phyloP scores from a whole-genome alignment of 352 stramenopile genomes.

The Globisporangium ultimum region DNA sequence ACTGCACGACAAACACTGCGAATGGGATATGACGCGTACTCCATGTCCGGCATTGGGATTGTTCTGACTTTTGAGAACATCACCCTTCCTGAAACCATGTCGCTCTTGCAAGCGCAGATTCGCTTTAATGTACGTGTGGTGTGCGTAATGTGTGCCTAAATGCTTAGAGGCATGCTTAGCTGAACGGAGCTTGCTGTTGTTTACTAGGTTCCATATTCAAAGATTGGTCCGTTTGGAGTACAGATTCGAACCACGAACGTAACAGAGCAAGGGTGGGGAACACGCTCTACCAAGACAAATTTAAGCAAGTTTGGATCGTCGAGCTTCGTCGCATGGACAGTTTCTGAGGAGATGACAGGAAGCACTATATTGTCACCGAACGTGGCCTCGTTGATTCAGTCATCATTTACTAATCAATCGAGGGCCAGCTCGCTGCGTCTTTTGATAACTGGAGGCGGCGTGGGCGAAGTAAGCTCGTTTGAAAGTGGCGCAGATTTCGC shows the following conservation, averaged over 20 bases:
- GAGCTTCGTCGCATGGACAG: slow-evolving; percentile 26
- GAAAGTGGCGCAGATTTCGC: slow-evolving; percentile 20
- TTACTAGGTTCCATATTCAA: slow-evolving; percentile 22
- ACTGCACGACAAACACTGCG: slow-evolving; percentile 17
- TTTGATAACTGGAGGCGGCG: slow-evolving; percentile 37
- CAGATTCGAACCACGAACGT: slow-evolving; percentile 30
- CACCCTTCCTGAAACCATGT: slow-evolving; percentile 25
- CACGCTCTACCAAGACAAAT: not conserved
- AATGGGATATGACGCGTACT: slow-evolving; percentile 29
- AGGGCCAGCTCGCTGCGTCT: slow-evolving; percentile 11
- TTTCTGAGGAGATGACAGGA: slow-evolving; percentile 17
- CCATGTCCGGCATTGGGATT: slow-evolving; percentile 18
- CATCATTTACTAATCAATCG: not conserved
- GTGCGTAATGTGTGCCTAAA: not conserved
- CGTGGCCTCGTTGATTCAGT: slow-evolving; percentile 19
- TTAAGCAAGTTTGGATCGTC: slow-evolving; percentile 18
- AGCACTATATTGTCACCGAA: slow-evolving; percentile 32
- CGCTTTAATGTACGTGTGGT: slow-evolving; percentile 24
- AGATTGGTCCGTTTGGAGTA: slow-evolving; percentile 38
- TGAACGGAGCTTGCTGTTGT: not conserved
- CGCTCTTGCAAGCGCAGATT: slow-evolving; percentile 24
- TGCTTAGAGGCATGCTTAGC: too few species aligned
- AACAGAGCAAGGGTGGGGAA: slow-evolving; percentile 8
- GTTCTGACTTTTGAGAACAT: slow-evolving; percentile 13
- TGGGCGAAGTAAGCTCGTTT: slow-evolving; percentile 48